Evolutionary conservation across 1,139 yeast genomes (phyloP), one percentile per base, ranked within the genome.

Genomic region (Taiozyma onychis): DNA sequence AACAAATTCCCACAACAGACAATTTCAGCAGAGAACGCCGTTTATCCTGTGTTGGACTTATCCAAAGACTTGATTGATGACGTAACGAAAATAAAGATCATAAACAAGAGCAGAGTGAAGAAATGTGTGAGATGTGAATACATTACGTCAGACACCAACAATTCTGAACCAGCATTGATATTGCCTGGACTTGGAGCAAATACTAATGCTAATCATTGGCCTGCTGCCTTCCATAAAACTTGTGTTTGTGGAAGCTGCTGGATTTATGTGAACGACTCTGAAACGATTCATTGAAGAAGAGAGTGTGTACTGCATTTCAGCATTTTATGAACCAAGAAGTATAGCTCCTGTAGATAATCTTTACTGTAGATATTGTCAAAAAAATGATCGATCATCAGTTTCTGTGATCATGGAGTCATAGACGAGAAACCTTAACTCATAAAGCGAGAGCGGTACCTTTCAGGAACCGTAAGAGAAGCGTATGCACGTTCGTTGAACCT

Each of bases 221-320:
- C 87, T 0, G 74, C 82, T 72, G 85, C 86, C 2, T 84, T 85
- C 62, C 91, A 85, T 57, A 72, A 91, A 56, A 80, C 81, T 21
- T 88, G 96, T 66, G 71, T 86, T 26, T 88, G 96, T 66, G 95
- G 96, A 0, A 88, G 88, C 46, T 76, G 83, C 6, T 86, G 93
- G 93, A 79, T 78, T 2, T 58, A 57, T 43, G 45, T 59, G 7
- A 51, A 48, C 26, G 53, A 49, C 9, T 37, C 41, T 10, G 41
- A 37, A 18, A 21, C 24, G 41, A 18, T 21, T 37, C 24, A 37
- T 6, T 37, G 18, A 46, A 24, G 18, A 22, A 44, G 35, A 8
- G 32, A 1, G 5, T 30, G n/a, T 30, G 4, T 11, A 30, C n/a
- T 13, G 34, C 34, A 30, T 30, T 30, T 9, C 7, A 27, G 30